These are phyloP conservation scores for Zymoseptoria passerinii DNA, from an alignment of 2,329 filamentous ascomycete species.

Conservation along the genomic window DNA sequence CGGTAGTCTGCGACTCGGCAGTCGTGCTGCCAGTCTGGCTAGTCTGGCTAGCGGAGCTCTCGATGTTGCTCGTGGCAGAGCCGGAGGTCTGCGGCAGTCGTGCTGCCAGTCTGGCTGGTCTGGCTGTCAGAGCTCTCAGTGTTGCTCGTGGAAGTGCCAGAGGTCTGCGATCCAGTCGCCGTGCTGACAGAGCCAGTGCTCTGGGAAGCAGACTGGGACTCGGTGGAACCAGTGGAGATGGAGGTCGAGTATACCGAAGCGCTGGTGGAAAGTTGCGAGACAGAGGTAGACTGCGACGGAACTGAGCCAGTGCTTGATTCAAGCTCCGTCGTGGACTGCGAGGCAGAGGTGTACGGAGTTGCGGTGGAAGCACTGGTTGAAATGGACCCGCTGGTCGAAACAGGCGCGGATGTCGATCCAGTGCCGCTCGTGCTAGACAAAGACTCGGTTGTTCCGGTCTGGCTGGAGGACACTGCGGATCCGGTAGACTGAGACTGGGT, in stretches of 20 bases:
- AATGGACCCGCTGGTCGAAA: background rate
- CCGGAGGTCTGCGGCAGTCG: no score
- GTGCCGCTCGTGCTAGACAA: background rate
- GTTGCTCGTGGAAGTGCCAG: no score
- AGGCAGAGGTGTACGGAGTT: background rate
- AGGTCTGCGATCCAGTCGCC: no score
- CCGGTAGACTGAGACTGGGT: background rate
- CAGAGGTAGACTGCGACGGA: background rate
- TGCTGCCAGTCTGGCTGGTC: no score
- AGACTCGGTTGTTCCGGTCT: background rate
- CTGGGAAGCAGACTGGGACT: background rate
- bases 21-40: no score
- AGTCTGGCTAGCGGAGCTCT: no score
- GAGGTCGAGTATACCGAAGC: background rate
- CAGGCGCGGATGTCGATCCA: background rate
- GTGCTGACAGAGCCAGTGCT: no score
- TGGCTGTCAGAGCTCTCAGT: no score
- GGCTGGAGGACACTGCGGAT: background rate
- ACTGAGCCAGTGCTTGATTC: background rate
- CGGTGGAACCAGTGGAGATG: background rate
- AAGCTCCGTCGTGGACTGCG: background rate
- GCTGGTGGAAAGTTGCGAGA: background rate
- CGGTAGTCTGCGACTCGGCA: no score
- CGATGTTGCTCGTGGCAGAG: no score
- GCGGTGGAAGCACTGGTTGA: background rate